Evolutionary conservation across 1,284 basidiomycete species (phyloP).

Genomic region (Tilletia indica): DNA sequence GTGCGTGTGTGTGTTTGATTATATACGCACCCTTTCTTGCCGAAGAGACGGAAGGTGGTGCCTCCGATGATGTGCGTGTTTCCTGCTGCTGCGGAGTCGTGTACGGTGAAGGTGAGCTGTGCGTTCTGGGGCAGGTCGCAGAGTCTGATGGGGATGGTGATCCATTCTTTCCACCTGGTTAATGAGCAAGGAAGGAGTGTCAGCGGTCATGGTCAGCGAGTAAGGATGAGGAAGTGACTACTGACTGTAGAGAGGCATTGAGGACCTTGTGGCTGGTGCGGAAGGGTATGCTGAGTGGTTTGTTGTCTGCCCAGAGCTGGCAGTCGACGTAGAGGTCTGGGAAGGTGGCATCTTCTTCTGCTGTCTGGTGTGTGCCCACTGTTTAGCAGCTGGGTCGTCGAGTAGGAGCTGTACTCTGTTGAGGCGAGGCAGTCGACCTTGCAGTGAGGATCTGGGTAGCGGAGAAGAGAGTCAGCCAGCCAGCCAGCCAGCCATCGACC

Average conservation of each 20-base stretch:
- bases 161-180: conserved; percentile 85
- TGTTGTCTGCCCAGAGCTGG: conserved; percentile 87
- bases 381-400: conserved; percentile 29
- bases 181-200: background rate
- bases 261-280: conserved; percentile 90
- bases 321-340: conserved; percentile 90
- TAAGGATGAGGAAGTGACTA: background rate
- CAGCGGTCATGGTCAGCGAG: too few relatives aligned
- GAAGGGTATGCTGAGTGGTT: conserved; percentile 82
- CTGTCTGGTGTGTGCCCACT: conserved; percentile 33
- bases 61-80: conserved; percentile 75
- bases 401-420: conserved; percentile 31
- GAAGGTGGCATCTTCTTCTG: conserved; percentile 58
- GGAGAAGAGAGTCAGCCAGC: background rate
- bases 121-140: conserved; percentile 83
- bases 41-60: conserved; percentile 82
- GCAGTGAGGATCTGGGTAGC: conserved; percentile 31
- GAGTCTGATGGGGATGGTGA: conserved; percentile 84
- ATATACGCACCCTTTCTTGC: conserved; percentile 73
- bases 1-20: too few relatives aligned
- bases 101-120: conserved; percentile 88
- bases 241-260: conserved; percentile 59
- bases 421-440: conserved; percentile 36
- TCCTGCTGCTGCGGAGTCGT: conserved; percentile 73
- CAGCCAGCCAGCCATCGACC: background rate